Percentiles rank a stretch among this genome's conserved stretches.
phyloP scores from a whole-genome alignment of 257 asterid genomes.

The Nicotiana paniculata region DNA sequence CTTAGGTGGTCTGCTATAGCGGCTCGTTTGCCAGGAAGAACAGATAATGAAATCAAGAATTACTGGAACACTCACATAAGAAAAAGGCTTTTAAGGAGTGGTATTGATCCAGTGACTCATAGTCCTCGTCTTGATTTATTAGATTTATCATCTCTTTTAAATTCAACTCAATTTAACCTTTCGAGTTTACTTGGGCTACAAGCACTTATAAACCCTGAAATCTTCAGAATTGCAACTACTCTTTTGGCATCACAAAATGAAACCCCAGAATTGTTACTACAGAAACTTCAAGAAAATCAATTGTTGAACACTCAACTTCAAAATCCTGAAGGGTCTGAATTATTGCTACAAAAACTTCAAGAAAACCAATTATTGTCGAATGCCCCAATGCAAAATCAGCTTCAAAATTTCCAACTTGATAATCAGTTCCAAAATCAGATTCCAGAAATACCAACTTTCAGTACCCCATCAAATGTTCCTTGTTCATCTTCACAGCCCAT shows the following conservation, averaged over 20 bases:
- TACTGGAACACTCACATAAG: conserved; percentile 81
- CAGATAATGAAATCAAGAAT: conserved; percentile 85
- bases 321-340: conserved; percentile 27
- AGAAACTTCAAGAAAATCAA: conserved; percentile 42
- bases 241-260: conserved; percentile 32
- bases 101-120: conserved; percentile 86
- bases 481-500: conserved; percentile 19
- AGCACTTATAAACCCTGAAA: conserved; percentile 63
- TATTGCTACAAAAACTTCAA: conserved; percentile 30
- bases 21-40: conserved; percentile 71
- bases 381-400: conserved; percentile 26
- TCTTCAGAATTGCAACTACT: conserved; percentile 37
- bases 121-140: conserved; percentile 64
- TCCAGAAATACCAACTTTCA: conserved; percentile 28
- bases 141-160: conserved; percentile 54
- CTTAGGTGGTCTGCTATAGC: conserved; percentile 87
- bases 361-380: not conserved
- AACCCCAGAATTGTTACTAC: conserved; percentile 33
- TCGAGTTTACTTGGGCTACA: conserved; percentile 57
- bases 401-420: conserved; percentile 30
- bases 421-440: conserved; percentile 32
- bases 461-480: conserved; percentile 15
- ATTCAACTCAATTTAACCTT: conserved; percentile 47
- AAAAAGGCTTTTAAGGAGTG: conserved; percentile 61
- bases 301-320: conserved; percentile 6